Evolutionary conservation across 1,284 basidiomycete species (phyloP), one percentile per base, ranked within the genome.

Genomic region (Melampsora larici-populina): DNA sequence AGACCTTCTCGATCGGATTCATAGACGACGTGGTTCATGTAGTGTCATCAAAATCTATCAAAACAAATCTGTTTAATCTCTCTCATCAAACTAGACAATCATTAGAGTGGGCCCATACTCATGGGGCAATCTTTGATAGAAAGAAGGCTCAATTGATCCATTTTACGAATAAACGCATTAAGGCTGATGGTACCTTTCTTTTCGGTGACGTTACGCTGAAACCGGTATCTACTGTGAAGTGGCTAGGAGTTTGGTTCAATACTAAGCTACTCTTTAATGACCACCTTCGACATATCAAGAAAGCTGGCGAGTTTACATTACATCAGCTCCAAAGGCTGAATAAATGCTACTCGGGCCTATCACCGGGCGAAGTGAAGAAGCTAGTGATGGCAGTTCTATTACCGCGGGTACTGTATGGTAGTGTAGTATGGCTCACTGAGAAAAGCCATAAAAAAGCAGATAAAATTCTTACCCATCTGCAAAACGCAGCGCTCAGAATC

Each of bases 1-100:
- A 3, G 4, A 13, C 4, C 7, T 29, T 71, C 4, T 60, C 51
- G 15, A 60, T 71, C 18, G 70, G 31, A 26, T 71, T 60, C 40
- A 40, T 71, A 9, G 70, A 71, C 24, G 55, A 71, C 62, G 70
- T 71, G 2, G 43, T 62, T 4, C 43, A 71, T n/a, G 36, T 71
- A n/a, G 24, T 46, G 0, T 51, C 70, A 33, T 51, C 51, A 15
- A 11, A 46, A 40, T 3, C 26, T 2, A 18, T 29, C 1, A 9
- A 70, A 2, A 29, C 24, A 24, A 51, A 26, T 15, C 2, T 70
- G 8, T 17, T 15, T 13, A 21, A 26, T 6, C 29, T 60, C 11
- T 3, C 1, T 21, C 8, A 40, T 9, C 51, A 33, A 33, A 18
- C 33, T 1, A 4, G 8, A 1, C 55, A 29, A 9, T 71, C 51